Conservation (phyloP, 2,329 filamentous ascomycete genomes). For the Venturiaceae sp. region DNA sequence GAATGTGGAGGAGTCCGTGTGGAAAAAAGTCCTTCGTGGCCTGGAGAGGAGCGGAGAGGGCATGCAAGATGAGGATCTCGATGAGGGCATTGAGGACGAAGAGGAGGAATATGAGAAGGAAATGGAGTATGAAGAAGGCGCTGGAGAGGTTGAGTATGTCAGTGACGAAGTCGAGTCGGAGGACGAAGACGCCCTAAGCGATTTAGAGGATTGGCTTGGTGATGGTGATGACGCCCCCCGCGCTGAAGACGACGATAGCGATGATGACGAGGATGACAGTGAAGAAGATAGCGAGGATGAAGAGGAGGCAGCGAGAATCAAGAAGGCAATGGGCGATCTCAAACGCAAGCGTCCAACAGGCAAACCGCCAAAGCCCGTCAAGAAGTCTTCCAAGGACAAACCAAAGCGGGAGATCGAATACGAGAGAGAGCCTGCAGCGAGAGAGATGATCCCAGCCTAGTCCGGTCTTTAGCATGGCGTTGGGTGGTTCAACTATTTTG, state of each 20-base stretch:
- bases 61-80: slow-evolving; percentile 73
- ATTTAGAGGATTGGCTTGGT: slow-evolving; percentile 86
- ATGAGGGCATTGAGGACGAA: slow-evolving; percentile 75
- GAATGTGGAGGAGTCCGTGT: slow-evolving; percentile 90
- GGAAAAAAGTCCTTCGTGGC: slow-evolving; percentile 91
- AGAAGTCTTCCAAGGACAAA: slow-evolving; percentile 45
- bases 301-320: slow-evolving; percentile 46
- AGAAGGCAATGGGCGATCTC: slow-evolving; percentile 42
- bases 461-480: too few relatives aligned
- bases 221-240: slow-evolving; percentile 47
- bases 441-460: slow-evolving; percentile 30
- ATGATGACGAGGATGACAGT: slow-evolving; percentile 48
- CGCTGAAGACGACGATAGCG: slow-evolving; percentile 33
- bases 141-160: slow-evolving; percentile 81
- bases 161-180: slow-evolving; percentile 64
- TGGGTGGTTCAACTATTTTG: too few relatives aligned
- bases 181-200: slow-evolving; percentile 61
- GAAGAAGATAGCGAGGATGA: slow-evolving; percentile 45
- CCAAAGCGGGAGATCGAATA: slow-evolving; percentile 67
- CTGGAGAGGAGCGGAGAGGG: slow-evolving; percentile 83
- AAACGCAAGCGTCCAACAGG: slow-evolving; percentile 47
- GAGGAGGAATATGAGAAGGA: slow-evolving; percentile 64
- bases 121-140: slow-evolving; percentile 49
- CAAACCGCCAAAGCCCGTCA: slow-evolving; percentile 44
- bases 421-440: slow-evolving; percentile 42